phyloP scores from a whole-genome alignment of 163 green algal genomes.

The Prototheca wickerhamii region DNA sequence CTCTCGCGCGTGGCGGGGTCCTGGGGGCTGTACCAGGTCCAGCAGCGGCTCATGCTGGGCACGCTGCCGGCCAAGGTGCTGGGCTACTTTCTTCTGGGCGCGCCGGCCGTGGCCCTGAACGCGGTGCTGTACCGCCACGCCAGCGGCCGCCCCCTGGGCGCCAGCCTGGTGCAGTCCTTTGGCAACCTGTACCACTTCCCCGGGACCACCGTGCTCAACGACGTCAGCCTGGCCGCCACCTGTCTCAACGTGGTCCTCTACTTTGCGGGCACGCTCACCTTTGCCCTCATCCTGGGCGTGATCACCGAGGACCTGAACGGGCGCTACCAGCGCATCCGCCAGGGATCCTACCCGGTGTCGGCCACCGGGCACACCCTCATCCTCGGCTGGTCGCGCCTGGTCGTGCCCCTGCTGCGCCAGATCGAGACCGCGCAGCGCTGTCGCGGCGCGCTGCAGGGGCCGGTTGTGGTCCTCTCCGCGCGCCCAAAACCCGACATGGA shows the following conservation, averaged over 20 bases:
- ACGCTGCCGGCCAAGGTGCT: slow-evolving; percentile 5
- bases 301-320: slow-evolving; percentile 8
- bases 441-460: not conserved
- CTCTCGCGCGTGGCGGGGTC: not conserved
- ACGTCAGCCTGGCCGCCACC: slow-evolving; percentile 4
- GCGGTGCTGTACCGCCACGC: slow-evolving; percentile 2
- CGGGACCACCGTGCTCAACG: slow-evolving; percentile 6
- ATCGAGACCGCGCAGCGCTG: not conserved
- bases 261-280: slow-evolving; percentile 9
- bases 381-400: not conserved
- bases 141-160: not conserved
- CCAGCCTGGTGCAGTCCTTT: slow-evolving; percentile 1
- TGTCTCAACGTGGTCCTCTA: slow-evolving; percentile 1
- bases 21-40: slow-evolving; percentile 1
- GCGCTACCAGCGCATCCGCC: not conserved
- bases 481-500: not conserved
- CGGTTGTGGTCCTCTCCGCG: not conserved
- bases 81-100: slow-evolving; percentile 6
- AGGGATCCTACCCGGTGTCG: slow-evolving; percentile 1
- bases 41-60: slow-evolving; percentile 8
- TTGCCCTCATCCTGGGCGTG: slow-evolving; percentile 9
- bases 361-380: slow-evolving; percentile 2
- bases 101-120: not conserved
- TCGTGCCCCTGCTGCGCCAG: slow-evolving; percentile 8
- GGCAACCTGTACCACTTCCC: slow-evolving; percentile 12